Base-by-base conservation (phyloP, 2,329 filamentous ascomycete species). In the Monilinia fructicola region DNA sequence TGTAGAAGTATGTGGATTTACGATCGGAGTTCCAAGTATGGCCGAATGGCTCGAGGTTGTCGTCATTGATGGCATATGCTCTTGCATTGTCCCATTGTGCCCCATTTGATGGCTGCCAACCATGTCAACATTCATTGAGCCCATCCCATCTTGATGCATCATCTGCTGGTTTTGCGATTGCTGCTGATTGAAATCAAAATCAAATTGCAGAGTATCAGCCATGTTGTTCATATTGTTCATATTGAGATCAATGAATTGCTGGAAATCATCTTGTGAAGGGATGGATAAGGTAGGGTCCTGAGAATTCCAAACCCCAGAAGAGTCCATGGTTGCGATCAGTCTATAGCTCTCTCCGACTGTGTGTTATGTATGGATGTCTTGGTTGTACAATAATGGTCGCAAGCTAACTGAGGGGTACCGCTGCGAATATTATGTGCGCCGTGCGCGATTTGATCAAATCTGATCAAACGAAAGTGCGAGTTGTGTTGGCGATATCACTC, bases 191-290 rank as follows among this genome's bases (percentile, higher is more conserved):
- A 87, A 88, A 67, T 83, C 79, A 69, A 87, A 89, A 74, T 87
- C 84, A 72, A 88, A 89, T 68, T 83, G 81, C 73, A 88, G 79
- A 63, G 79, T 78, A 65, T 87, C 84, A 68, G 77, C 76, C 67
- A 88, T 77, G 68, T 77, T 81, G 40, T 79, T 80, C 79, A 88
- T 77, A 69, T 77, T 81, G 40, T 79, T 80, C 79, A 88, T 78
- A 67, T 81, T 83, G 80, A 89, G 84, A 70, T 88, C 83, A 69
- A 89, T 80, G 67, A 87, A 88, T 71, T 88, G 85, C 70, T 86
- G 82, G 74, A 89, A 88, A 50, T 87, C 86, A 75, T 88, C 86
- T 58, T 88, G 85, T 61, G 80, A 75, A 7, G 80, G 71, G 14
- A 81, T 75, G 38, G 82, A 78, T 76, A 87, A 79, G 67, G 80